These are phyloP conservation scores for Malania oleifera DNA, from an alignment of 164 flowering plant genomes.

Conservation along the genomic window DNA sequence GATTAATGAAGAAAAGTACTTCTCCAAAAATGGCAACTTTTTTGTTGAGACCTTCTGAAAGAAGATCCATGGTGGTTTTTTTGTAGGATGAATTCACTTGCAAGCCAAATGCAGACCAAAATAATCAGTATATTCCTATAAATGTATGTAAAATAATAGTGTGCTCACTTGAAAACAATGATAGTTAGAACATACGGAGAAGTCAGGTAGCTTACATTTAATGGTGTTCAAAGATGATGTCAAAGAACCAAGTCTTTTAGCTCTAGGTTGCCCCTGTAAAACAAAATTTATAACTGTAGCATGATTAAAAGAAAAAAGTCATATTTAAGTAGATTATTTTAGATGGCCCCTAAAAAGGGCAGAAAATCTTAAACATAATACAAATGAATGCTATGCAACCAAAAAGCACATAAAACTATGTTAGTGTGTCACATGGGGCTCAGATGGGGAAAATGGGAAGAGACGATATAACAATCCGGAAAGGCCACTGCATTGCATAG, in stretches of 20 bases:
- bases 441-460: no score
- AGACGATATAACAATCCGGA: no score
- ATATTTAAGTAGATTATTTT: no score
- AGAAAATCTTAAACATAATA: no score
- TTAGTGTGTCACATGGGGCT: no score
- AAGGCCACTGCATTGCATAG: no score
- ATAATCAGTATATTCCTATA: not conserved
- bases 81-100: constrained; percentile 55
- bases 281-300: constrained; percentile 2
- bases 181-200: not conserved
- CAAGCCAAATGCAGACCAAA: constrained; percentile 13
- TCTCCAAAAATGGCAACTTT: constrained; percentile 53
- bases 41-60: constrained; percentile 68
- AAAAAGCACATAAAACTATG: no score
- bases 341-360: no score
- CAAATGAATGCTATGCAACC: no score
- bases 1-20: constrained; percentile 61
- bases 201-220: constrained; percentile 39
- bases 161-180: not conserved
- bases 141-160: not conserved
- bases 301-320: not conserved
- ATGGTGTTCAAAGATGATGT: constrained; percentile 45
- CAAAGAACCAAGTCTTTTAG: constrained; percentile 48
- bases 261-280: constrained; percentile 47
- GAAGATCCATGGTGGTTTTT: constrained; percentile 40